Evolutionary conservation across 1,139 yeast species (phyloP).

Genomic region (Sugiyamaella neomexicana): DNA sequence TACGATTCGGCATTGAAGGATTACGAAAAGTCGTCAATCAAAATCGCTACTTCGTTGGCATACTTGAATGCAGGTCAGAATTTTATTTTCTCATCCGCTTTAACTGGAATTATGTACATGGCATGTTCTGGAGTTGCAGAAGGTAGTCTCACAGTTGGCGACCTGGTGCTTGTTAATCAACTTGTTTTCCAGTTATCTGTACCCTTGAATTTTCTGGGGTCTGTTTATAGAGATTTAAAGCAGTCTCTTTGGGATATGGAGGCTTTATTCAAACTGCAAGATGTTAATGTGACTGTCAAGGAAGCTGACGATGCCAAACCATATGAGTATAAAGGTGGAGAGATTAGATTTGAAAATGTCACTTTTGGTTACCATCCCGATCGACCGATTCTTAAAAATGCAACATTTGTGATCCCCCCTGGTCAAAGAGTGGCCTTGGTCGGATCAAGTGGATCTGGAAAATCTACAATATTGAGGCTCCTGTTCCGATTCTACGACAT

Average conservation of each 20-base stretch:
- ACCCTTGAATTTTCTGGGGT: slow-evolving; percentile 90
- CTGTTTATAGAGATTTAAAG: slow-evolving; percentile 90
- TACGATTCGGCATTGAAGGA: slow-evolving; percentile 73
- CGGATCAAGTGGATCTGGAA: slow-evolving; percentile 95
- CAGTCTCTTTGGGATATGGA: slow-evolving; percentile 57
- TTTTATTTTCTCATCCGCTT: slow-evolving; percentile 82
- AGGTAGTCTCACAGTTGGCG: slow-evolving; percentile 89
- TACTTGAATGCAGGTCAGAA: slow-evolving; percentile 91
- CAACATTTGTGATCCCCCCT: slow-evolving; percentile 82
- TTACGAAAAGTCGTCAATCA: slow-evolving; percentile 80
- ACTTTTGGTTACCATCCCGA: slow-evolving; percentile 90
- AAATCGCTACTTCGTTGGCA: slow-evolving; percentile 90
- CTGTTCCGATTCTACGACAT: slow-evolving; percentile 91
- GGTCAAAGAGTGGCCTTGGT: slow-evolving; percentile 91
- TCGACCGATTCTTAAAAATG: slow-evolving; percentile 79
- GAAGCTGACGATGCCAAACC: slow-evolving; percentile 65
- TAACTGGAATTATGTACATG: slow-evolving; percentile 98
- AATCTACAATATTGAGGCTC: slow-evolving; percentile 81
- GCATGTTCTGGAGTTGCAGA: slow-evolving; percentile 91
- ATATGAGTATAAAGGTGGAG: slow-evolving; percentile 58
- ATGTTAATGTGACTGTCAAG: slow-evolving; percentile 64
- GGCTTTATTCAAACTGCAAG: slow-evolving; percentile 48
- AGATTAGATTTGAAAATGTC: slow-evolving; percentile 85
- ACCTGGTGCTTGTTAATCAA: slow-evolving; percentile 92
- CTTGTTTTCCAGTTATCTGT: slow-evolving; percentile 93